Evolutionary conservation across 75 land plant species (phyloP).

Genomic region (Chamaecyparis obtusa): DNA sequence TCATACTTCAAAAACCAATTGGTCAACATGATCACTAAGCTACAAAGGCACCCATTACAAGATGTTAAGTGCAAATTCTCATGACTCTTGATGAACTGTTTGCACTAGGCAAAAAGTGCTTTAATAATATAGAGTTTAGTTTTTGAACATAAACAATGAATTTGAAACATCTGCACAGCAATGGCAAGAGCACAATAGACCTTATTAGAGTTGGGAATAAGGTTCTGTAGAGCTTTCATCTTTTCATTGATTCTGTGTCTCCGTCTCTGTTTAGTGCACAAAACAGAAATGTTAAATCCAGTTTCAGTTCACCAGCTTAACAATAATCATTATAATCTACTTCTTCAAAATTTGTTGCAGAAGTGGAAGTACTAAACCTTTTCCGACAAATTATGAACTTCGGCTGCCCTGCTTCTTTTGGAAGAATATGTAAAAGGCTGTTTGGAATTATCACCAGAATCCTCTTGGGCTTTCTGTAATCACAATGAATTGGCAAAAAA

Average conservation of each 20-base stretch:
- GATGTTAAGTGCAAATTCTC: background rate
- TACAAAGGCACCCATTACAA: background rate
- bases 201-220: constrained; percentile 68
- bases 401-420: constrained; percentile 77
- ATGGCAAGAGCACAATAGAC: constrained; percentile 11
- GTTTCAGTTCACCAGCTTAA: background rate
- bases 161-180: background rate
- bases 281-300: background rate
- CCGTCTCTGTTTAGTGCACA: constrained; percentile 29
- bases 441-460: constrained; percentile 10
- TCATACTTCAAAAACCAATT: background rate
- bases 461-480: constrained; percentile 9
- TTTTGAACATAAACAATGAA: background rate
- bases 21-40: background rate
- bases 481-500: background rate
- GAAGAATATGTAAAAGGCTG: constrained; percentile 10
- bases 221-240: constrained; percentile 58
- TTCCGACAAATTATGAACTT: constrained; percentile 76
- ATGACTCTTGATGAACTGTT: background rate
- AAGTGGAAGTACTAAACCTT: constrained; percentile 20
- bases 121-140: background rate
- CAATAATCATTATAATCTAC: background rate
- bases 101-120: background rate
- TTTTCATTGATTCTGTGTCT: constrained; percentile 61
- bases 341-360: background rate